Percentiles rank a stretch among this genome's conserved stretches.
Evolutionary conservation across 2,329 filamentous ascomycete species (phyloP).

Genomic region (Trichoderma pleuroti): DNA sequence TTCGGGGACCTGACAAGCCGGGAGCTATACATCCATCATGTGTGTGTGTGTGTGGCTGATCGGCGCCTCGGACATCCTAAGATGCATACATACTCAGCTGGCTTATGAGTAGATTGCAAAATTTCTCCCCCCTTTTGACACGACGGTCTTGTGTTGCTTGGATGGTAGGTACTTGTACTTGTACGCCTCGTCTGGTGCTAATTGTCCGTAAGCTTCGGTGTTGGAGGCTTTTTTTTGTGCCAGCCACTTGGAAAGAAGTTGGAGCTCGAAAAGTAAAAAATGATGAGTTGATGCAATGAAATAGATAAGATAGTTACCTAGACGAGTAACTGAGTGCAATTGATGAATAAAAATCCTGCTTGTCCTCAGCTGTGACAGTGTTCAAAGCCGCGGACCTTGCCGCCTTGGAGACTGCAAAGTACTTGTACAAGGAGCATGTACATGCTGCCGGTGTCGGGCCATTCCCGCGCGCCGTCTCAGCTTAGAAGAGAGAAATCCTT

Average conservation of each 20-base stretch:
- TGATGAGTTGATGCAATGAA: not conserved
- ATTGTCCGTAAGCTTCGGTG: not conserved
- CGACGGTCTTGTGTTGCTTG: not conserved
- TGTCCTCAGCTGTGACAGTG: not conserved
- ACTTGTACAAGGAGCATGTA: not conserved
- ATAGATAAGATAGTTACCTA: not conserved
- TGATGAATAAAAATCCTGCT: not conserved
- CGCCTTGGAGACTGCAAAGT: not conserved
- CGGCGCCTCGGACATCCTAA: constrained; percentile 7
- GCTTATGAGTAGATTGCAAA: not conserved
- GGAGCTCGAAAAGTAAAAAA: not conserved
- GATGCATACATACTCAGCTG: constrained; percentile 4
- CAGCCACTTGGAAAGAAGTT: not conserved
- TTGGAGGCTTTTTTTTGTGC: not conserved
- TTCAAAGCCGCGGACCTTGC: not conserved
- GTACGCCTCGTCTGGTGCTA: not conserved
- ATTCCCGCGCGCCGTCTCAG: constrained; percentile 11
- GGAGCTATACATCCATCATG: not conserved
- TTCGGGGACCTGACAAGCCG: constrained; percentile 1
- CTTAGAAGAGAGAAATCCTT: not conserved
- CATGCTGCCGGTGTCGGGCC: not conserved
- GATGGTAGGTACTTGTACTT: not conserved
- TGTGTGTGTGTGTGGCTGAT: constrained; percentile 7
- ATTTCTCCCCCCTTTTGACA: not conserved
- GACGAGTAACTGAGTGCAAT: no score